Base-by-base conservation (phyloP, 2,329 filamentous ascomycete genomes). In the Fusarium albidum region DNA sequence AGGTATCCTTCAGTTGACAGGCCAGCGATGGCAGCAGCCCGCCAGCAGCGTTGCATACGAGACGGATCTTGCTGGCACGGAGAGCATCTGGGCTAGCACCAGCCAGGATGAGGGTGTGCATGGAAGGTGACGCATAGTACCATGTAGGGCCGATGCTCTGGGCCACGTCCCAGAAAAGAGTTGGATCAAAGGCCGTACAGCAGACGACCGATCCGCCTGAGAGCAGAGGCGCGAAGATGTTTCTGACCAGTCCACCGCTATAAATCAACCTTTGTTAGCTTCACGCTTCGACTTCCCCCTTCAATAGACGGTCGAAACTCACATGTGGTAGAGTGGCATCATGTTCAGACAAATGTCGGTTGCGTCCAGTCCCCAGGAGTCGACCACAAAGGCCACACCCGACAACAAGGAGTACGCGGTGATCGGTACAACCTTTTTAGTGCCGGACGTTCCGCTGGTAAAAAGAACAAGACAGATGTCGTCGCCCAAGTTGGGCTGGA, bases 271-370 rank as follows among this genome's bases (percentile, higher is more conserved):
- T 9, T 3, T 47, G 25, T 6, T 6, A 42, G 8, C n/a, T 6
- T 8, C 10, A 34, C 9, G 5, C 21, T 21, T 21, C 7, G 4
- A 4, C 7, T 21, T 7, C 5, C 5, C 21, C 21, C 21, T 7
- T 21, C 21, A 21, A 7, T 21, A 7, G 21, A 21, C 21, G 21
- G 21, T 21, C 21, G 21, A 21, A 7, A 74, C 78, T 71, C 72
- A 80, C 77, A 82, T 72, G 66, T 84, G 82, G 65, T 83, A 82
- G 6, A 85, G 68, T 0, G 82, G 82, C 82, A 85, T 85, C 78
- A 84, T 83, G 62, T 85, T 84, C 18, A 84, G 65, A 63, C 82
- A 85, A 1, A 77, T 73, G 59, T 84, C 82, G 2, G 68, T 64
- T 3, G 71, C 62, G 2, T 68, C 75, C 14, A 85, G 63, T 3